These are phyloP conservation scores for Trichoderma pleuroti DNA, from an alignment of 2,329 filamentous ascomycete genomes.

Conservation along the genomic window DNA sequence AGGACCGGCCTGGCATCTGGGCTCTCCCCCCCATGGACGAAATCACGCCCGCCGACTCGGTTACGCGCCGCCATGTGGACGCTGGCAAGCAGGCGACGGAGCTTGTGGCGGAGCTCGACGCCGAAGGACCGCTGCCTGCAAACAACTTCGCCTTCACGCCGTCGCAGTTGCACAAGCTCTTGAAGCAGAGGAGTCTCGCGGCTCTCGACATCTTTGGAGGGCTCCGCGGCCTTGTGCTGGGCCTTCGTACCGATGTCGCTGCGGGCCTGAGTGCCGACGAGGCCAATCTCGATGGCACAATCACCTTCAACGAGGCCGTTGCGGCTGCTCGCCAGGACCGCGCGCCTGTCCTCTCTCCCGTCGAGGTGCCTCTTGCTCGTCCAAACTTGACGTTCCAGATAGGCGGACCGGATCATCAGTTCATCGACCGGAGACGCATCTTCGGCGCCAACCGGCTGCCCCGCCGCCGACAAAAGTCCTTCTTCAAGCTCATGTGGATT, in stretches of 20 bases:
- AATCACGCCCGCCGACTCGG: conserved; percentile 25
- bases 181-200: conserved; percentile 47
- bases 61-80: conserved; percentile 12
- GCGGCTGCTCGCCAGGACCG: conserved; percentile 36
- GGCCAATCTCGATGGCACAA: conserved; percentile 39
- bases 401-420: conserved; percentile 28
- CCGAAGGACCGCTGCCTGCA: conserved; percentile 27
- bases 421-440: conserved; percentile 62
- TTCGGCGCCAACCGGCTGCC: conserved; percentile 59
- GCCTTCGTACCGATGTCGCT: conserved; percentile 46
- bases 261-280: conserved; percentile 52
- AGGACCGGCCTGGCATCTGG: conserved; percentile 15
- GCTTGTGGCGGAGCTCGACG: conserved; percentile 26
- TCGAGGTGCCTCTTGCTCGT: conserved; percentile 22
- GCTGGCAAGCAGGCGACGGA: conserved; percentile 1
- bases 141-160: conserved; percentile 54
- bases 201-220: conserved; percentile 53
- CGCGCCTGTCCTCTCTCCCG: conserved; percentile 24
- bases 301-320: conserved; percentile 50
- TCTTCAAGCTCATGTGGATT: conserved; percentile 67
- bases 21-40: conserved; percentile 30
- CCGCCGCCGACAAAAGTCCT: conserved; percentile 64
- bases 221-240: conserved; percentile 48
- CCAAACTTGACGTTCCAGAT: conserved; percentile 29
- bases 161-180: conserved; percentile 50